A percentile compares a stretch with the other conserved stretches of the same genome.
Evolutionary conservation across 139 green algal genomes (phyloP).

Genomic region (Chlamydomonas eustigma): DNA sequence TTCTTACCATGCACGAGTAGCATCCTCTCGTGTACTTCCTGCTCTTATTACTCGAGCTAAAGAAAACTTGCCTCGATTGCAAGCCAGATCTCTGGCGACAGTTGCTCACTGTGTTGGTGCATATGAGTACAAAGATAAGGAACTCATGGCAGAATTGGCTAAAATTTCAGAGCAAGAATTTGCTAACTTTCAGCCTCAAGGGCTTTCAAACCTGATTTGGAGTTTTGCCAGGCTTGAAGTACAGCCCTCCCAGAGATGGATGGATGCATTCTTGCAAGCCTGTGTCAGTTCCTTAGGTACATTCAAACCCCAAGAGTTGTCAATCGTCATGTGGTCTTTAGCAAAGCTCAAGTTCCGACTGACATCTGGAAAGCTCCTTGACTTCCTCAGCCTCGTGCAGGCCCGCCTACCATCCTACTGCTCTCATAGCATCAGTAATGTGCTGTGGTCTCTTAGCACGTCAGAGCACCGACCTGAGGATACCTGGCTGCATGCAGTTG

Average conservation of each 20-base stretch:
- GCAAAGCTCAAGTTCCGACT: constrained; percentile 9
- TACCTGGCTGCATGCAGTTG: constrained; percentile 7
- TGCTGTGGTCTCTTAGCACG: constrained; percentile 12
- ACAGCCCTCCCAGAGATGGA: constrained; percentile 7
- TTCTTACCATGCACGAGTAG: neutral
- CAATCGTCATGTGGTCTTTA: constrained; percentile 5
- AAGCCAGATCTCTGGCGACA: neutral
- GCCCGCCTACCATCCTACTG: neutral
- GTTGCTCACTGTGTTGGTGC: constrained; percentile 2
- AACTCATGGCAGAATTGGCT: constrained; percentile 5
- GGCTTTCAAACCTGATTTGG: constrained; percentile 29
- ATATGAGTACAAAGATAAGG: constrained; percentile 6
- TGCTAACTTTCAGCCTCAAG: constrained; percentile 19
- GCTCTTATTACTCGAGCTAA: neutral
- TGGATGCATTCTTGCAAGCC: neutral
- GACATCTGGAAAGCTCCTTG: neutral
- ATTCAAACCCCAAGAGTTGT: constrained; percentile 14
- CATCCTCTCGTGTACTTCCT: neutral
- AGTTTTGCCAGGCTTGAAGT: constrained; percentile 13
- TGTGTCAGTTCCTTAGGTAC: neutral
- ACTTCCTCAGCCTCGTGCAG: neutral
- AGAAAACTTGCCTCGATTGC: neutral
- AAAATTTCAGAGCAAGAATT: neutral
- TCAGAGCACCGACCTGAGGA: neutral
- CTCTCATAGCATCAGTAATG: constrained; percentile 9